Conservation (phyloP, 2,329 filamentous ascomycete genomes). For the Amauroascus niger region DNA sequence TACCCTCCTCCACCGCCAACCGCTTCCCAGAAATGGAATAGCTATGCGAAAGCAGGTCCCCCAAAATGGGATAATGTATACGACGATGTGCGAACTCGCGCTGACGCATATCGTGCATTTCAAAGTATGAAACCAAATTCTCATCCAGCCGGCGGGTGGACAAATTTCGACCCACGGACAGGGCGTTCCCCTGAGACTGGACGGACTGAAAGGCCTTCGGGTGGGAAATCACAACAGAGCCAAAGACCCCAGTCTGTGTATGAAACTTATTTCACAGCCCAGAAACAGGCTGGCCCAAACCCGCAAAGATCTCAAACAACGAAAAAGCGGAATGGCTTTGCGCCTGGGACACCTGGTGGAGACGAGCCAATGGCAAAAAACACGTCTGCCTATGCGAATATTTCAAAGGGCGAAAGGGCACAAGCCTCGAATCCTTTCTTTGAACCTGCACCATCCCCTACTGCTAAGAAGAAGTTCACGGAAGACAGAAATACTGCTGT, state of each 20-base stretch:
- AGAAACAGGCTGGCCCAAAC: slow-evolving; percentile 26
- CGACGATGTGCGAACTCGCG: slow-evolving; percentile 34
- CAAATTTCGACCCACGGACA: slow-evolving; percentile 33
- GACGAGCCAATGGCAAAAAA: slow-evolving; percentile 50
- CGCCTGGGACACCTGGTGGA: slow-evolving; percentile 48
- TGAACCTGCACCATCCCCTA: slow-evolving; percentile 31
- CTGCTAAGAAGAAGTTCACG: slow-evolving; percentile 28
- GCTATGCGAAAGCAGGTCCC: slow-evolving; percentile 33
- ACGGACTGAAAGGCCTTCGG: slow-evolving; percentile 13
- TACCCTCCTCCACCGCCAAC: slow-evolving; percentile 27
- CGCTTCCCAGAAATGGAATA: slow-evolving; percentile 34
- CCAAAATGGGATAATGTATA: slow-evolving; percentile 33
- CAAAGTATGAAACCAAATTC: slow-evolving; percentile 33
- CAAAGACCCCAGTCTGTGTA: slow-evolving; percentile 33
- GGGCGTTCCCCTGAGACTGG: slow-evolving; percentile 20
- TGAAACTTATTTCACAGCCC: slow-evolving; percentile 29
- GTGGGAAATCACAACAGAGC: slow-evolving; percentile 14
- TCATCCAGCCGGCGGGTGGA: slow-evolving; percentile 26
- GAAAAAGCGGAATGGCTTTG: slow-evolving; percentile 48
- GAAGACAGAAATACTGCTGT: slow-evolving; percentile 22
- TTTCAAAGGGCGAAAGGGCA: slow-evolving; percentile 28
- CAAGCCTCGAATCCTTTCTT: slow-evolving; percentile 29
- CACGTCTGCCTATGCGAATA: slow-evolving; percentile 42
- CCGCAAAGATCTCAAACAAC: slow-evolving; percentile 34
- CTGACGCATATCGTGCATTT: slow-evolving; percentile 38